These are phyloP conservation scores for Cordyceps cateniannulata DNA, from an alignment of 2,329 filamentous ascomycete species.

Conservation along the genomic window DNA sequence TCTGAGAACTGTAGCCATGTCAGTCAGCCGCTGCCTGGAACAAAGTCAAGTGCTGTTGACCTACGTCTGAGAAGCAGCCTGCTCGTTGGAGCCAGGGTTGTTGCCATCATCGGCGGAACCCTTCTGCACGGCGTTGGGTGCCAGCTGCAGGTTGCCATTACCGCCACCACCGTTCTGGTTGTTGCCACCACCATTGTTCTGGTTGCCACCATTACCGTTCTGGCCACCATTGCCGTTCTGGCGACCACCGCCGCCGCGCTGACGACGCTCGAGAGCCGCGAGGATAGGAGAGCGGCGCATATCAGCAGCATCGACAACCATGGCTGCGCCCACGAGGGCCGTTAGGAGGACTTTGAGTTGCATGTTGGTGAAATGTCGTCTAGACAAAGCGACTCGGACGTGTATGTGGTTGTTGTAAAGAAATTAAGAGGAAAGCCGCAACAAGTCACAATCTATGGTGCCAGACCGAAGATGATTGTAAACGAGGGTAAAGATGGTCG, in stretches of 20 bases:
- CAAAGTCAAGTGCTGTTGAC: constrained; percentile 18
- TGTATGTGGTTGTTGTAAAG: constrained; percentile 15
- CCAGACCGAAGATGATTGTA: constrained; percentile 40
- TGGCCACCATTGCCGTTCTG: constrained; percentile 11
- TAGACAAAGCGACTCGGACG: constrained; percentile 17
- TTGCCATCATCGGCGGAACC: constrained; percentile 45
- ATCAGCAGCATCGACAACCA: constrained; percentile 38
- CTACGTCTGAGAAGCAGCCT: constrained; percentile 47
- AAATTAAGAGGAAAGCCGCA: constrained; percentile 15
- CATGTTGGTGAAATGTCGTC: constrained; percentile 32
- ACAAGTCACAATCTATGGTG: constrained; percentile 29
- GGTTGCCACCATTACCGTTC: constrained; percentile 18
- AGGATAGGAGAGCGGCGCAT: constrained; percentile 33
- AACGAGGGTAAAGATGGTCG: constrained; percentile 22
- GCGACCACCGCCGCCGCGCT: constrained; percentile 21
- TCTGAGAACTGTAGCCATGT: constrained; percentile 38
- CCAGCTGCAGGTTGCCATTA: constrained; percentile 14
- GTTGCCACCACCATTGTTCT: constrained; percentile 17
- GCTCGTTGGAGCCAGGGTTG: constrained; percentile 36
- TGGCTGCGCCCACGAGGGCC: constrained; percentile 42
- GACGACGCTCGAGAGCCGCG: constrained; percentile 34
- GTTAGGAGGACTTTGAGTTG: constrained; percentile 44
- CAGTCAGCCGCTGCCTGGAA: constrained; percentile 14
- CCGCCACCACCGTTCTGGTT: constrained; percentile 16
- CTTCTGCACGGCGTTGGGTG: constrained; percentile 38